Conservation (phyloP, 306 rosid genomes). For the Pterocarpus santalinus region DNA sequence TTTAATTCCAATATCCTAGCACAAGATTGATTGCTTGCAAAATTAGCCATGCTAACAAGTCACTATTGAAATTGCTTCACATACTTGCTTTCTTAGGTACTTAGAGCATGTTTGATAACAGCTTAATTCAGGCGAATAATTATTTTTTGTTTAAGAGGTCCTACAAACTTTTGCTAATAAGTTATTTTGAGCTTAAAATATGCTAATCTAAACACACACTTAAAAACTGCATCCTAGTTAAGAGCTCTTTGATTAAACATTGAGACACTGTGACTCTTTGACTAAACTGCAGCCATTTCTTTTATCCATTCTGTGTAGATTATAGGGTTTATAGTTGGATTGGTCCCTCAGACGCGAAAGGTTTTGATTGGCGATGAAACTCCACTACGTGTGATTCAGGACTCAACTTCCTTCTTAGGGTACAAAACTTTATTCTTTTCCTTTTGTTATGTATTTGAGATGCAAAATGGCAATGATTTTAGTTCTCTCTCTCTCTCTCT, state of each 20-base stretch:
- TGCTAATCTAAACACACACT: too few species aligned
- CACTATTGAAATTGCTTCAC: not conserved
- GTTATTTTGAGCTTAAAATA: too few species aligned
- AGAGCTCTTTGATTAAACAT: too few species aligned
- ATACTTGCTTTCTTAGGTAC: not conserved
- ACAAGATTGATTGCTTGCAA: too few species aligned
- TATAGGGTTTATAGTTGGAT: slow-evolving; percentile 59
- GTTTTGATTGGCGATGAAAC: slow-evolving; percentile 55
- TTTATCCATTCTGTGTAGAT: slow-evolving; percentile 40
- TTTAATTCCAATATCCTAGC: too few species aligned
- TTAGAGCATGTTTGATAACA: too few species aligned
- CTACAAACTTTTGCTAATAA: too few species aligned
- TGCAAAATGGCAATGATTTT: not conserved
- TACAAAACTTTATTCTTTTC: slow-evolving; percentile 15
- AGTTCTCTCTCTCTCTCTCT: too few species aligned
- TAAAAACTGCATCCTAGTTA: not conserved
- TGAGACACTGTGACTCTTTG: too few species aligned
- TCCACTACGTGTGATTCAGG: slow-evolving; percentile 64
- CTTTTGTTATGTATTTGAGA: not conserved
- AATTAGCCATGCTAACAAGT: not conserved
- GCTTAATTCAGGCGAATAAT: too few species aligned
- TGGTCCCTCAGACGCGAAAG: slow-evolving; percentile 52
- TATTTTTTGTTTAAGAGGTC: too few species aligned
- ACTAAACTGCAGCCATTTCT: too few species aligned
- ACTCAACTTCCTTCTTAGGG: slow-evolving; percentile 61